Percentiles rank a stretch among this genome's conserved stretches.
phyloP scores from a whole-genome alignment of 495 filamentous ascomycete genomes.

The Aspergillus ostianus region DNA sequence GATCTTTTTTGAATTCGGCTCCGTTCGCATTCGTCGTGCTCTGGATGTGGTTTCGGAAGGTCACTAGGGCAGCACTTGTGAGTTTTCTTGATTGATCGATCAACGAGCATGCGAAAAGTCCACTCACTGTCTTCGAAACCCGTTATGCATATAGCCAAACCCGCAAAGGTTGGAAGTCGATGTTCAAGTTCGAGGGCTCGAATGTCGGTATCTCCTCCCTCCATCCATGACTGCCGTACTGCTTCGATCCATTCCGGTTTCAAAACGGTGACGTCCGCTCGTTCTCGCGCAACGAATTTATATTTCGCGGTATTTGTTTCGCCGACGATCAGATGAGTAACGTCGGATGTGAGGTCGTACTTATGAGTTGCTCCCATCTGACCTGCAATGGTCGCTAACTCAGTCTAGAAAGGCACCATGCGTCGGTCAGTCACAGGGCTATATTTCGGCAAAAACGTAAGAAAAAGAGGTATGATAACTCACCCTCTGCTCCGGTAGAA shows the following conservation, averaged over 20 bases:
- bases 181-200: conserved; percentile 60
- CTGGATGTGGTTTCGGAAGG: conserved; percentile 65
- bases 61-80: conserved; percentile 42
- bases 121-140: conserved; percentile 81
- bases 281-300: conserved; percentile 86
- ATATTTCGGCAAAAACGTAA: background rate
- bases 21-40: conserved; percentile 65
- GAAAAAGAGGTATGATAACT: conserved; percentile 17
- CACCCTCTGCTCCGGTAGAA: conserved; percentile 79
- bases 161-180: conserved; percentile 57
- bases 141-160: conserved; percentile 79
- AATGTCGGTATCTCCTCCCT: conserved; percentile 77
- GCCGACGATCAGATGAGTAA: conserved; percentile 92
- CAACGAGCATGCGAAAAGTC: background rate
- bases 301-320: conserved; percentile 88
- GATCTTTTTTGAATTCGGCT: conserved; percentile 77
- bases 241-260: conserved; percentile 79
- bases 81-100: conserved; percentile 14
- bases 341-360: conserved; percentile 90
- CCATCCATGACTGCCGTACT: conserved; percentile 76
- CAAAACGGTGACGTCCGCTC: conserved; percentile 80
- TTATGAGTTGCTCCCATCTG: conserved; percentile 86
- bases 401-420: conserved; percentile 49
- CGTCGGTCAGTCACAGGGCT: conserved; percentile 9
- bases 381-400: conserved; percentile 63